These are phyloP conservation scores for Colletotrichum gloeosporioides DNA, from an alignment of 2,329 filamentous ascomycete genomes.

Conservation along the genomic window DNA sequence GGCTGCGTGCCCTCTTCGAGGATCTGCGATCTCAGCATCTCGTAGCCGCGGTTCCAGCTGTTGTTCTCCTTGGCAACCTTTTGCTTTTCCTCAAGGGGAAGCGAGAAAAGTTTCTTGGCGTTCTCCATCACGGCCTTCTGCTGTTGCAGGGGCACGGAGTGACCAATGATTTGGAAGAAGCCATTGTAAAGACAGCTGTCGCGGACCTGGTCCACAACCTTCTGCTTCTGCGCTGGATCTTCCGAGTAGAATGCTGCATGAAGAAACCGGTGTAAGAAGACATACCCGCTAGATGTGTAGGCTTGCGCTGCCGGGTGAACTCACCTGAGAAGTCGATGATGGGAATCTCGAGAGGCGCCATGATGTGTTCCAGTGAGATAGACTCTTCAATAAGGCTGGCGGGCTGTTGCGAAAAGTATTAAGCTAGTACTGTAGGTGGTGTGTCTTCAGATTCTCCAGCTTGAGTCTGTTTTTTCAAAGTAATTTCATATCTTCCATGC, in stretches of 20 bases:
- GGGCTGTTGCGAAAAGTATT: not conserved
- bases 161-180: slow-evolving; percentile 59
- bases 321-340: slow-evolving; percentile 34
- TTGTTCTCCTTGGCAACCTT: slow-evolving; percentile 41
- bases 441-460: not conserved
- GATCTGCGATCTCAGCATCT: slow-evolving; percentile 50
- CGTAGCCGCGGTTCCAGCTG: slow-evolving; percentile 54
- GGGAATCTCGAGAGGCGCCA: slow-evolving; percentile 27
- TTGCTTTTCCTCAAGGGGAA: slow-evolving; percentile 47
- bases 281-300: too few relatives aligned
- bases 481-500: not conserved
- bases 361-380: not conserved
- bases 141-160: slow-evolving; percentile 45
- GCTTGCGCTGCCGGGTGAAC: not conserved
- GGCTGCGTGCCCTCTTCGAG: slow-evolving; percentile 48
- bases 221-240: slow-evolving; percentile 28
- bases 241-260: slow-evolving; percentile 24
- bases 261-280: not conserved
- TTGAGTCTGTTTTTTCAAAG: not conserved
- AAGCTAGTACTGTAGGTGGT: too few relatives aligned
- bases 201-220: slow-evolving; percentile 40
- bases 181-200: slow-evolving; percentile 50
- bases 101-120: slow-evolving; percentile 50
- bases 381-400: too few relatives aligned
- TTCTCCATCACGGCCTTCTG: slow-evolving; percentile 45